Percentiles rank a stretch among this genome's conserved stretches.
phyloP scores from a whole-genome alignment of 192 early-diverging fungal genomes.

The Coemansia sp. region DNA sequence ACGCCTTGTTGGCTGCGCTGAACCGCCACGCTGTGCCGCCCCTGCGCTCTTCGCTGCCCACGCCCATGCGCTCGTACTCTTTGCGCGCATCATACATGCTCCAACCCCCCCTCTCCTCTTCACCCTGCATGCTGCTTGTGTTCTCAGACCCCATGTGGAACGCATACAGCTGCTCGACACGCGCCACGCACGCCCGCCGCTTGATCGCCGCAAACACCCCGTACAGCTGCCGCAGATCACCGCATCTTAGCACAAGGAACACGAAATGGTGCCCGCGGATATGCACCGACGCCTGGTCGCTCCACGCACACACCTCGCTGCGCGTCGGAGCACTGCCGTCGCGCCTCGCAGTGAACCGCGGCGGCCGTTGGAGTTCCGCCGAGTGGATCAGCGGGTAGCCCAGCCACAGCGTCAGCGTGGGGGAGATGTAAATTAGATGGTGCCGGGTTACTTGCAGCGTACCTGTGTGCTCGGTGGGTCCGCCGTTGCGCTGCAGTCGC shows the following conservation, averaged over 20 bases:
- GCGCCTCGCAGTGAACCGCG: slow-evolving; percentile 8
- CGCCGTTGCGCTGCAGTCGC: slow-evolving; percentile 32
- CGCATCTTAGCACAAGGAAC: slow-evolving; percentile 67
- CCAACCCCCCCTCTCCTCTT: slow-evolving; percentile 60
- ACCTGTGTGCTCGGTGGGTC: slow-evolving; percentile 18
- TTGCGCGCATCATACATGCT: slow-evolving; percentile 66
- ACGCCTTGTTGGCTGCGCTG: slow-evolving; percentile 70
- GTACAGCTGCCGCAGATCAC: slow-evolving; percentile 62
- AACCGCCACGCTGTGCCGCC: slow-evolving; percentile 70
- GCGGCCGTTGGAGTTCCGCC: slow-evolving; percentile 54
- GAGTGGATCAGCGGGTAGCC: slow-evolving; percentile 83
- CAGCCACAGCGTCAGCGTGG: slow-evolving; percentile 51
- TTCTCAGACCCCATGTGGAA: too few species aligned
- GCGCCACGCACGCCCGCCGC: slow-evolving; percentile 73
- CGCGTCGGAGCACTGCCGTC: neutral
- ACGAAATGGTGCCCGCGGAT: slow-evolving; percentile 84
- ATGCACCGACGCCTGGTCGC: slow-evolving; percentile 37
- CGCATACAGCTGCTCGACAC: slow-evolving; percentile 74
- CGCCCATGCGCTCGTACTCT: slow-evolving; percentile 86
- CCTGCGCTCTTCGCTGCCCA: slow-evolving; percentile 32
- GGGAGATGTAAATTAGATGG: slow-evolving; percentile 66
- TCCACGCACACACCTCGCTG: slow-evolving; percentile 24
- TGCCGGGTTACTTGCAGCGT: slow-evolving; percentile 74
- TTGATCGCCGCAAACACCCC: slow-evolving; percentile 80
- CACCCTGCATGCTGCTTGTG: slow-evolving; percentile 11